Evolutionary conservation across 179 eudicot species (phyloP).

Genomic region (Pouteria campechiana): DNA sequence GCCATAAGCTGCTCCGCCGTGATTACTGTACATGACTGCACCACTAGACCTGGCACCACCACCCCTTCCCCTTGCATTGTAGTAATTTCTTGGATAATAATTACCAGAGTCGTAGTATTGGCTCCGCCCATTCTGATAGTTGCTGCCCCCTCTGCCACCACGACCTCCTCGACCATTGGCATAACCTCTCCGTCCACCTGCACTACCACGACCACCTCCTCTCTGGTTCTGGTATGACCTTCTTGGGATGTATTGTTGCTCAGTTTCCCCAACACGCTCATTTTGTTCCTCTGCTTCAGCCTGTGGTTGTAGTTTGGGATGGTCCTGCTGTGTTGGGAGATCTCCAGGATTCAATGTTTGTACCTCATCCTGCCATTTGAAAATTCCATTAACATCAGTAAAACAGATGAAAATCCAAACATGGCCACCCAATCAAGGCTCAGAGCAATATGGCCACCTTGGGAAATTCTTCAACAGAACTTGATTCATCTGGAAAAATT

Average conservation of each 20-base stretch:
- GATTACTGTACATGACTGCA: slow-evolving; percentile 26
- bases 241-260: slow-evolving; percentile 41
- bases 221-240: slow-evolving; percentile 40
- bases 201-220: slow-evolving; percentile 52
- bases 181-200: slow-evolving; percentile 52
- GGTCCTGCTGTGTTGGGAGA: slow-evolving; percentile 25
- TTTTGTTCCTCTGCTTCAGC: slow-evolving; percentile 27
- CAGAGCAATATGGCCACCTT: slow-evolving; percentile 23
- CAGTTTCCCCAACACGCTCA: slow-evolving; percentile 25
- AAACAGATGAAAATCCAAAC: slow-evolving; percentile 1
- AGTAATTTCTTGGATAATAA: slow-evolving; percentile 43
- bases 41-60: slow-evolving; percentile 30
- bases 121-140: slow-evolving; percentile 63
- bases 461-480: slow-evolving; percentile 29
- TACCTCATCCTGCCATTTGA: slow-evolving; percentile 45
- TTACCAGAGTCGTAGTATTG: slow-evolving; percentile 47
- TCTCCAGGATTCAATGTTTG: slow-evolving; percentile 34
- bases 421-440: no score
- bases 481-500: slow-evolving; percentile 22
- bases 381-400: no score
- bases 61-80: slow-evolving; percentile 32
- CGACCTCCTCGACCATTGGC: slow-evolving; percentile 68
- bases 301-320: slow-evolving; percentile 20
- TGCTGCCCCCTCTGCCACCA: slow-evolving; percentile 51
- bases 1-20: slow-evolving; percentile 21